Base-by-base conservation (phyloP, 2,329 filamentous ascomycete species). In the Juglanconis sp. region DNA sequence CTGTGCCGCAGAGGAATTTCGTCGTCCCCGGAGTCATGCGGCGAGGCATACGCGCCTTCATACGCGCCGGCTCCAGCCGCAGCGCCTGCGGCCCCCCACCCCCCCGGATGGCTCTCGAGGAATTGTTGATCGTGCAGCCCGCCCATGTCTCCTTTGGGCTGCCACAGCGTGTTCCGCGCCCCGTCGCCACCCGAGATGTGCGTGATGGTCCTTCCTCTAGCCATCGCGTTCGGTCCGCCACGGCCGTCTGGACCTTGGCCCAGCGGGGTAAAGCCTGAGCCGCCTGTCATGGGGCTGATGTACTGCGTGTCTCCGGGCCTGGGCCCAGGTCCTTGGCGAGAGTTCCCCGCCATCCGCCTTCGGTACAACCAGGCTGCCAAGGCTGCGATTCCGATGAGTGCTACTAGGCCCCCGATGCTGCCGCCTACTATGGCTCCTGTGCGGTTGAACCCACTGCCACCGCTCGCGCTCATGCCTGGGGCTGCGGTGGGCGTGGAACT, bases 391-490 rank as follows among this genome's bases (percentile, higher is more conserved):
- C 76, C 73, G 8, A 77, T 70, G 1, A 84, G 62, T 3, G 75
- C 74, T 5, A 79, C 81, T 0, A 82, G 72, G 15, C 80, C 81
- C n/a, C 80, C 78, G 46, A 86, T 74, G 15, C 76, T 77, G 11
- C 81, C 83, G 32, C 83, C 83, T 3, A 85, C 76, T 38, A 86
- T 83, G 44, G 79, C 79, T 1, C 79, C 81, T 0, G 76, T 77
- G n/a, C 72, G 72, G 46, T 73, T 67, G 17, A 60, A 57, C 17
- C 54, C 47, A 2, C 42, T 36, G 15, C 48, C 49, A 48, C 66
- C 62, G 34, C 61, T 30, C 9, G 53, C 56, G n/a, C 58, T 36
- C 24, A 63, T 55, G 11, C 63, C 53, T 31, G 68, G 55, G 15
- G 56, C 61, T 15, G 64, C 54, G 17, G 61, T 53, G 36, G 65